Evolutionary conservation across 2,329 filamentous ascomycete genomes (phyloP), one percentile per base, ranked within the genome.

Genomic region (Exophiala bonariae): DNA sequence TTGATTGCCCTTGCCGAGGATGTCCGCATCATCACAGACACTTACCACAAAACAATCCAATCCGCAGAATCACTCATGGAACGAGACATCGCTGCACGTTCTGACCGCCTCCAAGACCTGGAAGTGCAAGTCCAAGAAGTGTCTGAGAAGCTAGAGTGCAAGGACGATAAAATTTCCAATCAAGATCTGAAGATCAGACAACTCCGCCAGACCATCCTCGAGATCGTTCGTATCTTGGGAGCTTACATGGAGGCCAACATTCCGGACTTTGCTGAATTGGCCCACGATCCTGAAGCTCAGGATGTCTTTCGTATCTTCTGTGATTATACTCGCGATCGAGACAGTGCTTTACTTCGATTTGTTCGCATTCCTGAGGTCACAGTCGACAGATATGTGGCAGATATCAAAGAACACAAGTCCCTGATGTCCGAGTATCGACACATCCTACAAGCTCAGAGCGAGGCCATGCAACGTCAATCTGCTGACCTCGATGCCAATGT

Each of bases 61-160:
- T 48, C 50, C 7, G 54, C 54, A 7, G 50, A 56, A 18, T 50
- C 47, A n/a, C 47, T 56, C 16, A 47, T 45, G 10, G 44, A 56
- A 17, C 50, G 54, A 31, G 54, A 56, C 28, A 44, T 31, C 11
- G 43, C 41, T 28, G 35, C 14, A 20, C 34, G 18, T 10, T 35
- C 48, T 26, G 44, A 54, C 5, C 50, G 48, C 36, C 36, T 56
- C 22, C 43, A 47, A 38, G 39, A 35, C n/a, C 43, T 53, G 6
- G 50, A 56, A 36, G 40, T 23, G 28, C 44, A 56, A 30, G 38
- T 45, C 20, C 26, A 36, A 17, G 36, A 51, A 33, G 44, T 40
- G 16, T 20, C 39, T 34, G 31, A 37, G 22, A 41, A 34, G 28
- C 44, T 56, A 30, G 36, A 40, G 11, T 30, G 36, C 13, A 49